Base-by-base conservation (phyloP, 2,329 filamentous ascomycete genomes). In the Leptosphaerulina australis region DNA sequence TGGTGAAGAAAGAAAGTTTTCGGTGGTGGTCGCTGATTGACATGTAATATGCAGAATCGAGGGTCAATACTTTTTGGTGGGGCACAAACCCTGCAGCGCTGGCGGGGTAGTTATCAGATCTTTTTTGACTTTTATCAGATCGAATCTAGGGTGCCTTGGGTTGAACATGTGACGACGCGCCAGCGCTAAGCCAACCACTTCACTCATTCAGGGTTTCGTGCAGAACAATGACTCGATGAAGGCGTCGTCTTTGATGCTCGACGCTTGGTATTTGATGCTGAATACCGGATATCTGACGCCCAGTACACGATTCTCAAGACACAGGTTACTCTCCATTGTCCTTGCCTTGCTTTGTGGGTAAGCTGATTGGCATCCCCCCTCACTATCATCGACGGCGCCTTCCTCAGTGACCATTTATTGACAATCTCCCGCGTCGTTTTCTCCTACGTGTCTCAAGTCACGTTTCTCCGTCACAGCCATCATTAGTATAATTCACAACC, bases 11-110 rank as follows among this genome's bases (percentile, higher is more conserved):
- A 43, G 15, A 4, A 9, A 20, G n/a, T 15, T 33, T 28, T 26
- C 4, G 15, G 34, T 31, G 33, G 41, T 44, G 50, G 48, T 53
- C 38, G 38, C 50, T 33, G 34, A n/a, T 31, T 35, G 35, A 12
- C 29, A 36, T 25, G 30, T 31, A 45, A 45, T 36, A 47, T 46
- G 48, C 24, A 37, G n/a, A 52, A 50, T 55, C 44, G 56, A 53
- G 53, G 53, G 55, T 60, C 48, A 60, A 64, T 28, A 3, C n/a
- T n/a, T 64, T 66, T 64, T 64, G 59, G 63, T 50, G 63, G 62
- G 60, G 59, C 38, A 5, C 15, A n/a, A 14, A 31, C 50, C 31
- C 31, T 43, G 21, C 31, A 50, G 39, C 29, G 20, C 41, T 54
- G 43, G 57, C 45, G 59, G 61, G 58, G 58, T 56, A 38, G 10